A percentile compares a stretch with the other conserved stretches of the same genome.
Conservation (phyloP, 305 asterid species). For the Solanum hybrid region DNA sequence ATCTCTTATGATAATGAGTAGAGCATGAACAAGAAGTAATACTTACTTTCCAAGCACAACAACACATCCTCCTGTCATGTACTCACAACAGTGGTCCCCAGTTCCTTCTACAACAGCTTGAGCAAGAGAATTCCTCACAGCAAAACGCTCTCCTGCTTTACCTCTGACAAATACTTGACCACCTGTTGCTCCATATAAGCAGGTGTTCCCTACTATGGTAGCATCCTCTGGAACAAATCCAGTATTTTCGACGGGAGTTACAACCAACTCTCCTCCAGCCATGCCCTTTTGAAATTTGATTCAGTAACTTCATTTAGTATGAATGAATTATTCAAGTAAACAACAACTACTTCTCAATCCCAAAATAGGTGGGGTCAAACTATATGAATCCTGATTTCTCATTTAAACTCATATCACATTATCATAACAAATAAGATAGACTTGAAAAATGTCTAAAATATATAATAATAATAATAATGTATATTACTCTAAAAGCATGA, state of each 20-base stretch:
- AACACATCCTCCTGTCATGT: slow-evolving; percentile 99
- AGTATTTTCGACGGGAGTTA: slow-evolving; percentile 63
- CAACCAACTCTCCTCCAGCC: slow-evolving; percentile 97
- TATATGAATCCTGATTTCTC: not conserved
- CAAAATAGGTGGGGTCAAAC: not conserved
- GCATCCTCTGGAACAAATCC: slow-evolving; percentile 92
- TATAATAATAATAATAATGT: not conserved
- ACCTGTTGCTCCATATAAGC: slow-evolving; percentile 98
- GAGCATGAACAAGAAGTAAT: slow-evolving; percentile 1
- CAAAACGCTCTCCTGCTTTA: slow-evolving; percentile 96
- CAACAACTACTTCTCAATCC: not conserved
- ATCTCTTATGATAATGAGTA: not conserved
- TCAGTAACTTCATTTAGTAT: not conserved
- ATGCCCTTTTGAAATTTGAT: slow-evolving; percentile 52
- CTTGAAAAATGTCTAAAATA: not conserved
- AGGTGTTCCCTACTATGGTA: slow-evolving; percentile 91
- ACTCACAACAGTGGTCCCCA: slow-evolving; percentile 96
- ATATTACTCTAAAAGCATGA: not conserved
- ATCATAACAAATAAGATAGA: not conserved
- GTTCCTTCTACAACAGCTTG: slow-evolving; percentile 98
- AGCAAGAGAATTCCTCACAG: slow-evolving; percentile 93
- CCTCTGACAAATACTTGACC: slow-evolving; percentile 89
- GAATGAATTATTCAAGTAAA: not conserved
- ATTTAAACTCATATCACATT: not conserved
- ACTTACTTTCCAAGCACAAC: slow-evolving; percentile 93